These are phyloP conservation scores for Bipolaris gigantea DNA, from an alignment of 2,329 filamentous ascomycete genomes.

Conservation along the genomic window DNA sequence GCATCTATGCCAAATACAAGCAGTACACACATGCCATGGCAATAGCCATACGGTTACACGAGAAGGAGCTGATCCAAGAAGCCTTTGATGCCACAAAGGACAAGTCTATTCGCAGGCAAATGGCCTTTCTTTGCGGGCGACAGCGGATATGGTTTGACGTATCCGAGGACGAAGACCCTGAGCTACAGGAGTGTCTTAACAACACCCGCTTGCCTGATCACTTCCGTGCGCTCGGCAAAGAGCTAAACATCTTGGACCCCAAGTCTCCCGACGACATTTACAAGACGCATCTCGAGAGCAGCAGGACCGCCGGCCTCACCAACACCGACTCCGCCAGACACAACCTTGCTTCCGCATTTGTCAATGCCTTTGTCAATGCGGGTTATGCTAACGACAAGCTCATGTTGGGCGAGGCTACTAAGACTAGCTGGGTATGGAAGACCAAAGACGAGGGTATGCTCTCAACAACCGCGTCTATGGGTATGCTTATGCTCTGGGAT, in stretches of 20 bases:
- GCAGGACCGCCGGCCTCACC: constrained; percentile 85
- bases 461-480: constrained; percentile 91
- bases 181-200: constrained; percentile 79
- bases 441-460: constrained; percentile 98
- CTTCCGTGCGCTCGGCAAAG: constrained; percentile 92
- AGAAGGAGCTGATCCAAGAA: constrained; percentile 76
- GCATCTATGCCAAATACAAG: constrained; percentile 91
- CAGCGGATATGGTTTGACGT: constrained; percentile 85
- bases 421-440: constrained; percentile 97
- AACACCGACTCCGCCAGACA: constrained; percentile 95
- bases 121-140: constrained; percentile 88
- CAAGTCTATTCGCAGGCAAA: constrained; percentile 82
- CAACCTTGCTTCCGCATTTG: constrained; percentile 93
- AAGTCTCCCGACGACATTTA: constrained; percentile 99
- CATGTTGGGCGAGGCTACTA: constrained; percentile 84
- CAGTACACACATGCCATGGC: constrained; percentile 93
- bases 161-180: constrained; percentile 70
- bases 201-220: constrained; percentile 88
- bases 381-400: constrained; percentile 96
- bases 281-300: constrained; percentile 97
- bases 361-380: constrained; percentile 96
- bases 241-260: constrained; percentile 94
- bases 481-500: constrained; percentile 91
- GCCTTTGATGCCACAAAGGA: constrained; percentile 83
- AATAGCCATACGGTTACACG: constrained; percentile 90